Base-by-base conservation (phyloP, 1,139 yeast genomes). In the Nakaseomyces bracarensis region DNA sequence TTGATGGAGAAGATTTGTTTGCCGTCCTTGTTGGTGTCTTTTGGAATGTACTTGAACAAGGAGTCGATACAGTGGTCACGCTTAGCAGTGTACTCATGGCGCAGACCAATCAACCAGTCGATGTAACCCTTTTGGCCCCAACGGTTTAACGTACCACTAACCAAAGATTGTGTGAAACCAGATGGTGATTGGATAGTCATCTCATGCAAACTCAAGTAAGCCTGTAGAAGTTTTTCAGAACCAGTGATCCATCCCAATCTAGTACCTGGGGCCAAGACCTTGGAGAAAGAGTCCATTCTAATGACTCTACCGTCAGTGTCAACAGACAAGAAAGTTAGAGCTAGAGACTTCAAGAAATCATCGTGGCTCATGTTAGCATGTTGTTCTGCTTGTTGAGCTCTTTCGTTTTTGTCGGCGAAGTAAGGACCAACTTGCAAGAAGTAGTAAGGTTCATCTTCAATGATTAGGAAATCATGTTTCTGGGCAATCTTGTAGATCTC, bases 371-470 rank as follows among this genome's bases (percentile, higher is more conserved):
- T 15, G 22, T 35, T 35, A 3, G 49, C 33, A 18, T 62, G 51
- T 44, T 65, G 68, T 33, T 66, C 69, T 13, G 62, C 60, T 6
- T 42, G 15, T 21, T 46, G 46, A 42, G 61, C 63, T 40, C 67
- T 55, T 41, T 44, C 55, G 54, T 54, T 71, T 58, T 46, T 34
- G 47, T 55, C 58, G 28, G 43, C 46, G 20, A 69, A 69, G 66
- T 81, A 83, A 41, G 75, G 57, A 47, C 78, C 85, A 87, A 85
- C 82, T 67, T 87, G 96, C 62, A 87, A 71, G 70, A 84, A 87
- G 70, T 83, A 87, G 74, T 87, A 87, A 36, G 97, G 97, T 66
- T 89, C 97, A 63, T 89, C 97, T 68, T 89, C 97, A 42, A 87
- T 66, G 48, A 89, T 79, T 39, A 89, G 56, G 60, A 89, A 71